phyloP scores from a whole-genome alignment of 1,284 basidiomycete species.

The Pterula multifida region DNA sequence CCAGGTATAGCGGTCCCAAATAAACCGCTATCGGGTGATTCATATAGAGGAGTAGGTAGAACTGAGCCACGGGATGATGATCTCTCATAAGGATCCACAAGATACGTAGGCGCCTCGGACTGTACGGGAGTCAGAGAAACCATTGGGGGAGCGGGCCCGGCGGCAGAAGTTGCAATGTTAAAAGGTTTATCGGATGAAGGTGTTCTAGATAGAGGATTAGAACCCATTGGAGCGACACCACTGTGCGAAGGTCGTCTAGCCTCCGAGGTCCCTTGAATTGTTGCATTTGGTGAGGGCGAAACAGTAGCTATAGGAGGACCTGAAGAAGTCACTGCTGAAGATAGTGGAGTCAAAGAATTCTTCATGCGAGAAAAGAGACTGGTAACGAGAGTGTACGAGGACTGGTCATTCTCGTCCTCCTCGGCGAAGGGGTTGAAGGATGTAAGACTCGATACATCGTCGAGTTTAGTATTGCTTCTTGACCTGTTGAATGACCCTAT shows the following conservation, averaged over 20 bases:
- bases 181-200: constrained; percentile 39
- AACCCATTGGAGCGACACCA: constrained; percentile 9
- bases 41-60: constrained; percentile 37
- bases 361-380: constrained; percentile 69
- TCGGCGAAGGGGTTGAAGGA: constrained; percentile 80
- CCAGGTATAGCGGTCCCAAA: constrained; percentile 71
- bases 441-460: constrained; percentile 62
- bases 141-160: constrained; percentile 61
- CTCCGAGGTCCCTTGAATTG: constrained; percentile 4
- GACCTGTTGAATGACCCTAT: constrained; percentile 33
- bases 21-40: constrained; percentile 41
- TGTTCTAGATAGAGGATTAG: constrained; percentile 33
- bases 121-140: constrained; percentile 74
- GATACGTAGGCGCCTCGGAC: constrained; percentile 59
- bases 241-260: neutral
- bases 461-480: constrained; percentile 49
- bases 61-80: constrained; percentile 41
- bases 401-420: constrained; percentile 76
- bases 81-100: constrained; percentile 43
- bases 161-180: constrained; percentile 37
- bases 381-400: constrained; percentile 67
- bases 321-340: constrained; percentile 28
- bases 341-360: constrained; percentile 56
- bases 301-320: constrained; percentile 18
- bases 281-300: constrained; percentile 16